Conservation (phyloP, 176 grass and related monocot species). For the Triticum timopheevii region DNA sequence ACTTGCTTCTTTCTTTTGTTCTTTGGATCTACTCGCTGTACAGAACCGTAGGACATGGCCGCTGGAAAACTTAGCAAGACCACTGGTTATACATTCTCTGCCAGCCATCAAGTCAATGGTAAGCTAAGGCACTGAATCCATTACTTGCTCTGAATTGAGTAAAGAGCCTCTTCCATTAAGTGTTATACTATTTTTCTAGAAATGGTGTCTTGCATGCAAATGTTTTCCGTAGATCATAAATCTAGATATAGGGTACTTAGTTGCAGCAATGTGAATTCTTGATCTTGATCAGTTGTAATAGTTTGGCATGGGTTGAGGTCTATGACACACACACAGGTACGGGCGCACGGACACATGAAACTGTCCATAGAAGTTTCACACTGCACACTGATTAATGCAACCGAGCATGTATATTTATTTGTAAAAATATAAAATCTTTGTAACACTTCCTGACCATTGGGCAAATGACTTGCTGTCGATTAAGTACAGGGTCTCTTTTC, state of each 20-base stretch:
- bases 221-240: background rate
- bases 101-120: conserved; percentile 66
- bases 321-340: background rate
- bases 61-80: conserved; percentile 70
- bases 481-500: background rate
- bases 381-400: background rate
- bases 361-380: background rate
- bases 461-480: background rate
- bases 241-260: background rate
- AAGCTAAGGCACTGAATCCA: conserved; percentile 31
- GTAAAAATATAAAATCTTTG: background rate
- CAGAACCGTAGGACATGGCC: conserved; percentile 75
- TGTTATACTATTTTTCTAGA: background rate
- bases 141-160: background rate
- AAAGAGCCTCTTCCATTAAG: background rate
- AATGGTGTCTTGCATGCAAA: background rate
- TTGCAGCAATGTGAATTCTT: background rate
- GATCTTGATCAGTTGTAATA: background rate
- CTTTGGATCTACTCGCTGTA: conserved; percentile 62
- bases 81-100: conserved; percentile 62
- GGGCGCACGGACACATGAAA: background rate
- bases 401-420: background rate
- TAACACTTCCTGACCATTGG: background rate
- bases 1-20: conserved; percentile 70
- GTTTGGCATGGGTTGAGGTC: background rate